Conservation (phyloP, 768 basidiomycete genomes). For the Nidularia pulvinata region DNA sequence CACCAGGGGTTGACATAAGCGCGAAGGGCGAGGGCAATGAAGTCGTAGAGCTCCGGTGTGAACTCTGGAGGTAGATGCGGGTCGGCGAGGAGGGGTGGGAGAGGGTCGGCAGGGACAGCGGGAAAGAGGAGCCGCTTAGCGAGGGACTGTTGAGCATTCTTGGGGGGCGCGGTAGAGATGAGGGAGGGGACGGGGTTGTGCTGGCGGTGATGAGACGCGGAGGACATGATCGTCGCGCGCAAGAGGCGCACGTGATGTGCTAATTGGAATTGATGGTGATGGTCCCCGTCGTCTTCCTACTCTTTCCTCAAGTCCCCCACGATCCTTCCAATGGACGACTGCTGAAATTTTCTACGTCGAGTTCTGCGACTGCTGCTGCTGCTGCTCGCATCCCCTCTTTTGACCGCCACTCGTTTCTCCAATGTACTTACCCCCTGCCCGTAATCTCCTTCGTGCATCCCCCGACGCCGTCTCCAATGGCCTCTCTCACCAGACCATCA, state of each 20-base stretch:
- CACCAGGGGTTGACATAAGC: slow-evolving; percentile 87
- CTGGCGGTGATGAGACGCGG: slow-evolving; percentile 21
- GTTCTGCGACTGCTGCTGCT: too few relatives aligned
- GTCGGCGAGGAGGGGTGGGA: slow-evolving; percentile 51
- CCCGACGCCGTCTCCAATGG: background rate
- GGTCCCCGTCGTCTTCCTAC: too few relatives aligned
- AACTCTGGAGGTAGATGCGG: slow-evolving; percentile 50
- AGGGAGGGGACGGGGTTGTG: slow-evolving; percentile 12
- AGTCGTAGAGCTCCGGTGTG: slow-evolving; percentile 71
- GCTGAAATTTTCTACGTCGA: too few relatives aligned
- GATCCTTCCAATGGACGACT: too few relatives aligned
- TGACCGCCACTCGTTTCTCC: too few relatives aligned
- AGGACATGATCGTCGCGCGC: background rate
- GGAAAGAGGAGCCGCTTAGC: slow-evolving; percentile 69
- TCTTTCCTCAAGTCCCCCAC: too few relatives aligned
- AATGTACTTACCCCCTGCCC: slow-evolving; percentile 2
- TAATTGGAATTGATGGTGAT: too few relatives aligned
- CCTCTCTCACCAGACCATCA: slow-evolving; percentile 38
- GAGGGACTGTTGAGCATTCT: slow-evolving; percentile 32
- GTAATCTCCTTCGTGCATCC: slow-evolving; percentile 2
- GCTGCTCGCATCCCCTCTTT: too few relatives aligned
- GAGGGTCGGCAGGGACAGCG: slow-evolving; percentile 33
- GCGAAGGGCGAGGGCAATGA: slow-evolving; percentile 77
- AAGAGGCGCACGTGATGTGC: background rate
- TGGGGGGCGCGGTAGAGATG: slow-evolving; percentile 12